Conservation (phyloP, 2,329 filamentous ascomycete species). For the Knufia fluminis region DNA sequence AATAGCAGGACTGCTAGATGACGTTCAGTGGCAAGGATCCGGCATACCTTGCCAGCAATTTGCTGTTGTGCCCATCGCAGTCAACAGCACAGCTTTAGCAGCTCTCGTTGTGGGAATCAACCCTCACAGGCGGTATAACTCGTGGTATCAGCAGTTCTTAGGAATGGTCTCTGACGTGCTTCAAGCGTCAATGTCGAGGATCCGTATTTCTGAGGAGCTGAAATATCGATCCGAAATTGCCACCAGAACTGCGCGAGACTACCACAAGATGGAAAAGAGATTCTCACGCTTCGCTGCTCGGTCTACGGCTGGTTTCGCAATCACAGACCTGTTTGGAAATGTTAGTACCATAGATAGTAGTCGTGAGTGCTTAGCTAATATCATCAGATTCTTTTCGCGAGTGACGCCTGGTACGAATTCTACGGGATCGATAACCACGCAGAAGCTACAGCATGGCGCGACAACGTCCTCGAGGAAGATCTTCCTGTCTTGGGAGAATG, state of each 20-base stretch:
- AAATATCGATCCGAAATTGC: slow-evolving; percentile 2
- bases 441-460: background rate
- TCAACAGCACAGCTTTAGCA: background rate
- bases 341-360: background rate
- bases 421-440: background rate
- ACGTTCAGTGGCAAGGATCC: slow-evolving; percentile 7
- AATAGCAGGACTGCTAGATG: background rate
- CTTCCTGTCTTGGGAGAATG: slow-evolving; percentile 1
- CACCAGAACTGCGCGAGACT: background rate
- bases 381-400: slow-evolving; percentile 7
- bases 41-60: slow-evolving; percentile 7
- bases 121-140: slow-evolving; percentile 8
- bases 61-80: slow-evolving; percentile 2
- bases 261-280: slow-evolving; percentile 5
- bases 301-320: slow-evolving; percentile 2
- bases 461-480: slow-evolving; percentile 8
- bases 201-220: slow-evolving; percentile 8
- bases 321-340: slow-evolving; percentile 4
- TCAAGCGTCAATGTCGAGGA: background rate
- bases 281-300: slow-evolving; percentile 10
- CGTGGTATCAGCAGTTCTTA: slow-evolving; percentile 8
- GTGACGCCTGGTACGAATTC: slow-evolving; percentile 6
- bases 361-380: background rate
- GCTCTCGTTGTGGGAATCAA: slow-evolving; percentile 9
- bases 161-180: background rate